Base-by-base conservation (phyloP, 2,329 filamentous ascomycete genomes). In the Ceratocystis diversiconidia region DNA sequence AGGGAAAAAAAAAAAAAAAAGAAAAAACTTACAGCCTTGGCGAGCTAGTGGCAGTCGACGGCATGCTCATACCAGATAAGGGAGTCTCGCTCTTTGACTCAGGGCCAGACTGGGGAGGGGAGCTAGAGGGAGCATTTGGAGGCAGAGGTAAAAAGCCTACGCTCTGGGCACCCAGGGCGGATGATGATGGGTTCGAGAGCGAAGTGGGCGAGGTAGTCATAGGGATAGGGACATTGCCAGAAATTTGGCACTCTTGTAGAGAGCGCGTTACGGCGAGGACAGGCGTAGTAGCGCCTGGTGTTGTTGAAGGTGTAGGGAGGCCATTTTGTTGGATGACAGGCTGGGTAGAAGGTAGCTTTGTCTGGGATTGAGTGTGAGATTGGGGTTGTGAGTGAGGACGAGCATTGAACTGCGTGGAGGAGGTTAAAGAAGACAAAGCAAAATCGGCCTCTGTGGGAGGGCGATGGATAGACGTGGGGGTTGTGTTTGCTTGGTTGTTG, bases 1-100 rank as follows among this genome's bases (percentile, higher is more conserved):
- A 66, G 59, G 65, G n/a, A 17, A n/a, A 41, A n/a, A 65, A 66
- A 65, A 62, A 17, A 68, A 48, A 48, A 25, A 59, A 60, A 59
- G n/a, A 15, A 25, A 66, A 64, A 63, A 74, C 82, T 77, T 73
- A 84, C 81, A 84, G 80, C 72, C 82, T 78, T 60, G 82, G 82
- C 30, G 82, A 85, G 43, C 75, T 80, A 48, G 82, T 81, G 15
- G 82, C 82, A 48, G 82, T 85, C 5, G 82, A 85, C 17, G 79
- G 78, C 66, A 82, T 77, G 71, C 82, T 85, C 68, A 80, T 78
- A 65, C 80, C 77, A 69, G 82, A 80, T 22, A 81, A 79, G 57
- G 82, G 82, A 70, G 82, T 81, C 64, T 81, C 80, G n/a, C 61
- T 43, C 61, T 66, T 66, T n/a, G 61, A 46, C 36, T 64, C 65